These are phyloP conservation scores for Xylariaceae sp. DNA, from an alignment of 2,329 filamentous ascomycete genomes.

Conservation along the genomic window DNA sequence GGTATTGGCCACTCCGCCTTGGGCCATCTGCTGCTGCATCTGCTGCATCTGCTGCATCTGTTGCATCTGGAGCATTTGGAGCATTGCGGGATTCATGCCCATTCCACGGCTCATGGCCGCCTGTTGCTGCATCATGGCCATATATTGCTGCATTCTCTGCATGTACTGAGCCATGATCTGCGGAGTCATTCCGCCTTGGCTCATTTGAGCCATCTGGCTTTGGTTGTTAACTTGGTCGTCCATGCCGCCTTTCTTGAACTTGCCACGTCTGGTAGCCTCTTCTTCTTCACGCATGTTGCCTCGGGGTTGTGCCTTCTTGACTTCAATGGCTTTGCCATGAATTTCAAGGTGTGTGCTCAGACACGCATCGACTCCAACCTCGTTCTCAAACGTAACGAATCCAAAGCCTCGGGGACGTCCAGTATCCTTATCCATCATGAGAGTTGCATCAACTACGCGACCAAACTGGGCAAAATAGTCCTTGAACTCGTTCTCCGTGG, in stretches of 20 bases:
- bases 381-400: slow-evolving; percentile 96
- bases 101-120: slow-evolving; percentile 77
- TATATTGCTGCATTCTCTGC: slow-evolving; percentile 97
- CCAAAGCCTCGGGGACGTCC: slow-evolving; percentile 94
- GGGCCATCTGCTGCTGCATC: slow-evolving; percentile 48
- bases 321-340: slow-evolving; percentile 92
- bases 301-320: slow-evolving; percentile 94
- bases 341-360: slow-evolving; percentile 82
- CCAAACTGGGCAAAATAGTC: slow-evolving; percentile 97
- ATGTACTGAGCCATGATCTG: slow-evolving; percentile 98
- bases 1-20: slow-evolving; percentile 32
- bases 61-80: slow-evolving; percentile 72
- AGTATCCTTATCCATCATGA: slow-evolving; percentile 99
- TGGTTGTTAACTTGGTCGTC: slow-evolving; percentile 33
- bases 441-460: slow-evolving; percentile 89
- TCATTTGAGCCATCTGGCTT: slow-evolving; percentile 31
- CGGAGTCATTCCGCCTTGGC: slow-evolving; percentile 66
- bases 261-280: slow-evolving; percentile 57
- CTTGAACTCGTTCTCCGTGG: slow-evolving; percentile 91
- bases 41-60: slow-evolving; percentile 68
- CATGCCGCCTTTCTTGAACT: slow-evolving; percentile 52
- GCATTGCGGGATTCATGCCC: slow-evolving; percentile 68
- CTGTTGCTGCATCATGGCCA: slow-evolving; percentile 89
- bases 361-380: slow-evolving; percentile 88
- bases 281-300: slow-evolving; percentile 93